A percentile compares a stretch with the other conserved stretches of the same genome.
These are phyloP conservation scores for Helicostylum pulchrum DNA, from an alignment of 192 early-diverging fungal genomes.

Conservation along the genomic window DNA sequence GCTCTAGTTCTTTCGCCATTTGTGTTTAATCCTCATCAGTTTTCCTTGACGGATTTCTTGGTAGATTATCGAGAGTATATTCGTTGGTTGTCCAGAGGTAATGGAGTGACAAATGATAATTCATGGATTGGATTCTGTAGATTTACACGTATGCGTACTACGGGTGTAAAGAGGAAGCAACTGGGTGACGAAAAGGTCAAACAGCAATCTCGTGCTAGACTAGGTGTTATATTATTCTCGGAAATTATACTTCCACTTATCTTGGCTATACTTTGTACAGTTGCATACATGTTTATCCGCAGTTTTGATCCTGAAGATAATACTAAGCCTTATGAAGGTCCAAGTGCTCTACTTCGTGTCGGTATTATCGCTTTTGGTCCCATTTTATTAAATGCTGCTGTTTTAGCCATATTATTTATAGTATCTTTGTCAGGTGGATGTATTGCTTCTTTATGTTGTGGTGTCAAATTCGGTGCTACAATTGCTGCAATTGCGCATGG, in stretches of 20 bases:
- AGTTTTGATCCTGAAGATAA: constrained; percentile 43
- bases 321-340: constrained; percentile 20
- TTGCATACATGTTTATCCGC: constrained; percentile 63
- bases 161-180: constrained; percentile 72
- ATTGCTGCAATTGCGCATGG: constrained; percentile 65
- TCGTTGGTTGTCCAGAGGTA: constrained; percentile 77
- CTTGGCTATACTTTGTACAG: constrained; percentile 55
- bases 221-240: constrained; percentile 66
- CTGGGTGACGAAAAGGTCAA: constrained; percentile 61
- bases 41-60: constrained; percentile 71
- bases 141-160: constrained; percentile 65
- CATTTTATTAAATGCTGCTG: constrained; percentile 62
- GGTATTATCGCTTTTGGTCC: constrained; percentile 65
- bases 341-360: constrained; percentile 54
- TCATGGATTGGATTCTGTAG: constrained; percentile 80
- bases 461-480: constrained; percentile 64
- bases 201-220: constrained; percentile 62
- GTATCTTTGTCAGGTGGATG: constrained; percentile 63
- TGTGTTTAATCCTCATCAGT: constrained; percentile 88
- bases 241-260: constrained; percentile 70
- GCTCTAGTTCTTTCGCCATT: constrained; percentile 78
- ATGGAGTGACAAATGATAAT: constrained; percentile 64
- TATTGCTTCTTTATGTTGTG: constrained; percentile 48
- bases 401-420: constrained; percentile 57
- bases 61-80: constrained; percentile 78